Base-by-base conservation (phyloP, 768 basidiomycete species). In the Termitomyces sp. region DNA sequence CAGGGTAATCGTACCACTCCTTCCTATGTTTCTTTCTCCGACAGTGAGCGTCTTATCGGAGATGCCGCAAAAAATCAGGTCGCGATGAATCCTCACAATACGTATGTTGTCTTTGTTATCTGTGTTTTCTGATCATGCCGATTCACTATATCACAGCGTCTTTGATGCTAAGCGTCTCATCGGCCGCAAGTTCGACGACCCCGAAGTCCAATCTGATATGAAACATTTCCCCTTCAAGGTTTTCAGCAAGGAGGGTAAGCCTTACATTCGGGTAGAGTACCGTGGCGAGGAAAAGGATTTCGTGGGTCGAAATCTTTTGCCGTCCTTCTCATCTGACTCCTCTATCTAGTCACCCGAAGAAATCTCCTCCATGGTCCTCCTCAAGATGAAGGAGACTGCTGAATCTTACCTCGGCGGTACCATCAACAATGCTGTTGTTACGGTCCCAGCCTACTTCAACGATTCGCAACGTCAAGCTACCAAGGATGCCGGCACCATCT, bases 1-100 rank as follows among this genome's bases (percentile, higher is more conserved):
- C 91, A 92, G 79, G 90, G 91, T 70, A 92, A 96, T 78, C 89
- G 94, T 54, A 96, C 94, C 9, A 96, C 94, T 7, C 94, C 94
- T 15, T 96, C 94, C 7, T 96, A 95, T 71, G 94, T 97, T 73
- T 86, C 94, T 48, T 96, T 96, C 81, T 90, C 91, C 60, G 91
- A 92, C 66, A 87, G 78, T 58, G 96, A 98, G 81, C 94, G 96
- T 78, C 83, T 98, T 63, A 98, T 98, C 69, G 96, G 95, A 66
- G 96, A 98, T 81, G 96, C 96, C 63, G 96, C 96, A 52, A 98
- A 98, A 80, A 98, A 98, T 75, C 94, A 95, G 66, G 91, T 92
- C 73, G 94, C 94, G 56, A 95, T 97, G 94, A 98, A 98, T 83
- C 95, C 94, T 53, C 82, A 86, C 74, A 93, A 96, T 76, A 91